A percentile compares a stretch with the other conserved stretches of the same genome.
phyloP scores from a whole-genome alignment of 257 asterid species.

The Primulina huaijiensis region DNA sequence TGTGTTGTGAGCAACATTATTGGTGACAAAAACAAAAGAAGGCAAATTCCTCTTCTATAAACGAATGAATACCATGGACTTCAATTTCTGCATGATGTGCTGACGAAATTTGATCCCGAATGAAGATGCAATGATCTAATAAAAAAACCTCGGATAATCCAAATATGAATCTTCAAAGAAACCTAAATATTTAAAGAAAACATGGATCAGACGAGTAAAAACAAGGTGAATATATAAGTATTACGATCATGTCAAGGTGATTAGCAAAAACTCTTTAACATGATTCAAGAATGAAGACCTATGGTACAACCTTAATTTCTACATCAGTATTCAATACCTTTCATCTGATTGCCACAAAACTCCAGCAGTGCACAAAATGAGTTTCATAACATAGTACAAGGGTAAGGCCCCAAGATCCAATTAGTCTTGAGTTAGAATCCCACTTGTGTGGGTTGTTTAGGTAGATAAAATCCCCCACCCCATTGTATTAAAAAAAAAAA shows the following conservation, averaged over 20 bases:
- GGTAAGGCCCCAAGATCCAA: too few relatives aligned
- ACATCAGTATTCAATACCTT: not conserved
- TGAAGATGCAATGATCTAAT: slow-evolving; percentile 27
- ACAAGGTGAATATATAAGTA: not conserved
- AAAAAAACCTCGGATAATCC: slow-evolving; percentile 30
- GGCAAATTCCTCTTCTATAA: slow-evolving; percentile 31
- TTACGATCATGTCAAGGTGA: not conserved
- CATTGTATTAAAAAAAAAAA: too few relatives aligned
- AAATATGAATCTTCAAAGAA: slow-evolving; percentile 27
- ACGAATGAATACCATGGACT: slow-evolving; percentile 29
- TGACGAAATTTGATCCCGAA: slow-evolving; percentile 32
- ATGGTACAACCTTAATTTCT: not conserved
- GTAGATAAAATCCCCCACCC: too few relatives aligned
- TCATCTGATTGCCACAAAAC: not conserved
- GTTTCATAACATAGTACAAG: too few relatives aligned
- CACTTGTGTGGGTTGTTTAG: too few relatives aligned
- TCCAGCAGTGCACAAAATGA: too few relatives aligned
- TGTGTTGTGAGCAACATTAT: not conserved
- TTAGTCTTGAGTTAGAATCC: too few relatives aligned
- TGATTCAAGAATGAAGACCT: not conserved
- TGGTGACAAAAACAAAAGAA: slow-evolving; percentile 15
- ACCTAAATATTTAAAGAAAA: slow-evolving; percentile 33
- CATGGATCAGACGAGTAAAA: slow-evolving; percentile 13
- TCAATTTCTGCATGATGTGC: slow-evolving; percentile 22
- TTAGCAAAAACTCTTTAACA: not conserved